phyloP scores from a whole-genome alignment of 2,329 filamentous ascomycete genomes.

The Chaetoscypha palmicola region DNA sequence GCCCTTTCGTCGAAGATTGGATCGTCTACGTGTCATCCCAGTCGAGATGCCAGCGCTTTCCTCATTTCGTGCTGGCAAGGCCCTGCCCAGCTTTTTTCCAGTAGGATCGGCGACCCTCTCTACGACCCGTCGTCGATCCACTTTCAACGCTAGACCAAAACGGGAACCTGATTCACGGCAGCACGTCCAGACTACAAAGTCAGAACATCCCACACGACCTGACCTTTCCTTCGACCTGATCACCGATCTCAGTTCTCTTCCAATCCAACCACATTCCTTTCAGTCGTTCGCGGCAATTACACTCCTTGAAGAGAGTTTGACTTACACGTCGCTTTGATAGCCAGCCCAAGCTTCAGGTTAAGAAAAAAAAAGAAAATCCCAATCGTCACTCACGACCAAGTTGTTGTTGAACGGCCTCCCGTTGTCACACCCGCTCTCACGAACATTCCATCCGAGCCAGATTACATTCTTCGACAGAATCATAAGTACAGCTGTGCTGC shows the following conservation, averaged over 20 bases:
- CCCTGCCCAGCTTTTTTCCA: background rate
- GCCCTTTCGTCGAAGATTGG: too few species aligned
- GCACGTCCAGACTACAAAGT: background rate
- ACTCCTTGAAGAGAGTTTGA: slow-evolving; percentile 11
- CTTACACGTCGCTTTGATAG: slow-evolving; percentile 6
- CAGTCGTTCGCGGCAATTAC: slow-evolving; percentile 18
- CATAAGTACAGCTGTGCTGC: slow-evolving; percentile 29
- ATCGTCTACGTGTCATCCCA: too few species aligned
- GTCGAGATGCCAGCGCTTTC: too few species aligned
- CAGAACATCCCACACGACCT: background rate
- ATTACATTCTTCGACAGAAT: slow-evolving; percentile 25
- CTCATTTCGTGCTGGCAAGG: background rate
- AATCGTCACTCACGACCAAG: too few species aligned
- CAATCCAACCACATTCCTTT: slow-evolving; percentile 10
- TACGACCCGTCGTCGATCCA: background rate
- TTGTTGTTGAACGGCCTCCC: too few species aligned
- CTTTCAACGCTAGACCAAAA: background rate
- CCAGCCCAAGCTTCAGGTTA: background rate
- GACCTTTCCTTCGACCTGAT: background rate
- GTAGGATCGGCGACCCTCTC: background rate
- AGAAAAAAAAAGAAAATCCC: too few species aligned
- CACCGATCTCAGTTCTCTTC: slow-evolving; percentile 8
- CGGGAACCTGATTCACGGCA: background rate
- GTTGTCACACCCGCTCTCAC: slow-evolving; percentile 6
- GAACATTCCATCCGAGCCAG: background rate